These are phyloP conservation scores for Linnemannia schmuckeri DNA, from an alignment of 192 early-diverging fungal genomes.

Conservation along the genomic window DNA sequence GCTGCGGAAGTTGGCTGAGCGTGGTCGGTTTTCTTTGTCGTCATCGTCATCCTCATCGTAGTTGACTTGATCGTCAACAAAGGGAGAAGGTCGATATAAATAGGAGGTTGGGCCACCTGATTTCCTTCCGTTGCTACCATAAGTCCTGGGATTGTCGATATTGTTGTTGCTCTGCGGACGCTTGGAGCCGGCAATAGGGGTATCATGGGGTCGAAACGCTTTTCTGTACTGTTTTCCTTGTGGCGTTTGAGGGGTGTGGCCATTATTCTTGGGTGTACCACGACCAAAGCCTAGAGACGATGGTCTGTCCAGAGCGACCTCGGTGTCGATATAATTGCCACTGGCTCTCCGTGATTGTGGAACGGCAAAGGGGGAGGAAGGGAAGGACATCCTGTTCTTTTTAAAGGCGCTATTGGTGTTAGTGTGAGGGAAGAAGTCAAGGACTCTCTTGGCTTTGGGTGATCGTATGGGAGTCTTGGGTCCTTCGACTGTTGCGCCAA, in stretches of 20 bases:
- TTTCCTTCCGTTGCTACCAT: not conserved
- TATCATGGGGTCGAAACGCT: slow-evolving; percentile 29
- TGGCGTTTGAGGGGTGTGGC: slow-evolving; percentile 12
- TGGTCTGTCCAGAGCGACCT: slow-evolving; percentile 2
- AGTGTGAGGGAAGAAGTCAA: not conserved
- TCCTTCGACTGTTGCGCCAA: slow-evolving; percentile 47
- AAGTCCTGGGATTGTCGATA: not conserved
- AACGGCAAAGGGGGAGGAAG: not conserved
- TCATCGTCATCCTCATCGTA: not conserved
- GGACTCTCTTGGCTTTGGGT: not conserved
- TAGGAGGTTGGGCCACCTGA: slow-evolving; percentile 18
- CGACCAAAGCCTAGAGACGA: not conserved
- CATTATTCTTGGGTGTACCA: not conserved
- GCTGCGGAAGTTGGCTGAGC: not conserved
- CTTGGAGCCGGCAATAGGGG: slow-evolving; percentile 29
- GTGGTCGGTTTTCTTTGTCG: slow-evolving; percentile 9
- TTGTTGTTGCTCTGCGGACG: not conserved
- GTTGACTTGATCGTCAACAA: not conserved
- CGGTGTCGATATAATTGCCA: slow-evolving; percentile 28
- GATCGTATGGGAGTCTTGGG: slow-evolving; percentile 39
- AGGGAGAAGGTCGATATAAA: slow-evolving; percentile 6
- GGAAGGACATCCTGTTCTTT: not conserved
- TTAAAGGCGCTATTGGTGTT: slow-evolving; percentile 8
- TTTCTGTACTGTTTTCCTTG: slow-evolving; percentile 25
- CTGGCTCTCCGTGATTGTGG: slow-evolving; percentile 6